These are phyloP conservation scores for Malassezia dermatis DNA, from an alignment of 1,284 basidiomycete species.

Conservation along the genomic window DNA sequence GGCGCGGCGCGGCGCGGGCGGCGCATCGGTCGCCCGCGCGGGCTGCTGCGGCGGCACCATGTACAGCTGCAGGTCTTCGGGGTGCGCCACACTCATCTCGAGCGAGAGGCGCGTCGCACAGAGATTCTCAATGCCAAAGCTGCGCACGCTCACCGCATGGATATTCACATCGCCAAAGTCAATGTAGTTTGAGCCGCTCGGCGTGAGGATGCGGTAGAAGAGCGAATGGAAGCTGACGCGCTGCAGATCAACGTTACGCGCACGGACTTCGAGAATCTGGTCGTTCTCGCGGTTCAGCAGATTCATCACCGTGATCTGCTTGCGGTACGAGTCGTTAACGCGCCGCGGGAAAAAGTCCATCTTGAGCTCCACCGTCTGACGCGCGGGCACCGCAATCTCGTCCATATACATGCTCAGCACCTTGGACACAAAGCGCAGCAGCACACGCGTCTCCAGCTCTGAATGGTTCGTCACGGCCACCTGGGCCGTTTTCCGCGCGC, in stretches of 20 bases:
- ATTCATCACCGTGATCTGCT: slow-evolving; percentile 51
- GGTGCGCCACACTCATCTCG: slow-evolving; percentile 51
- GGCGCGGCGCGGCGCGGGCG: slow-evolving; percentile 23
- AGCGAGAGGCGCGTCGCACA: slow-evolving; percentile 48
- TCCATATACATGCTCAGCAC: slow-evolving; percentile 52
- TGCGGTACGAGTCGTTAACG: slow-evolving; percentile 52
- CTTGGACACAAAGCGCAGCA: slow-evolving; percentile 52
- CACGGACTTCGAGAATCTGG: slow-evolving; percentile 51
- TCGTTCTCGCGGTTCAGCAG: slow-evolving; percentile 46
- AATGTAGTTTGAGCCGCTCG: slow-evolving; percentile 52
- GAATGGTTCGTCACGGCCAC: slow-evolving; percentile 50
- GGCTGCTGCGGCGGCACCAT: slow-evolving; percentile 33
- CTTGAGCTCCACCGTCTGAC: slow-evolving; percentile 51
- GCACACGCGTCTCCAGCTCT: slow-evolving; percentile 51
- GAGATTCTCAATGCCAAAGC: slow-evolving; percentile 51
- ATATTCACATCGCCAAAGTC: slow-evolving; percentile 53
- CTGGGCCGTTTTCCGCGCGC: slow-evolving; percentile 49
- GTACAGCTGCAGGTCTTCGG: slow-evolving; percentile 52
- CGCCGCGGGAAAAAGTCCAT: slow-evolving; percentile 53
- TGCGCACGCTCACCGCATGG: slow-evolving; percentile 51
- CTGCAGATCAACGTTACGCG: slow-evolving; percentile 52
- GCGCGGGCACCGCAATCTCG: slow-evolving; percentile 51
- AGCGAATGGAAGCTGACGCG: slow-evolving; percentile 53
- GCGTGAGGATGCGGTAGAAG: slow-evolving; percentile 53
- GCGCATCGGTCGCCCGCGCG: slow-evolving; percentile 16